Conservation (phyloP, 495 filamentous ascomycete species). For the Penicillium goetzii region DNA sequence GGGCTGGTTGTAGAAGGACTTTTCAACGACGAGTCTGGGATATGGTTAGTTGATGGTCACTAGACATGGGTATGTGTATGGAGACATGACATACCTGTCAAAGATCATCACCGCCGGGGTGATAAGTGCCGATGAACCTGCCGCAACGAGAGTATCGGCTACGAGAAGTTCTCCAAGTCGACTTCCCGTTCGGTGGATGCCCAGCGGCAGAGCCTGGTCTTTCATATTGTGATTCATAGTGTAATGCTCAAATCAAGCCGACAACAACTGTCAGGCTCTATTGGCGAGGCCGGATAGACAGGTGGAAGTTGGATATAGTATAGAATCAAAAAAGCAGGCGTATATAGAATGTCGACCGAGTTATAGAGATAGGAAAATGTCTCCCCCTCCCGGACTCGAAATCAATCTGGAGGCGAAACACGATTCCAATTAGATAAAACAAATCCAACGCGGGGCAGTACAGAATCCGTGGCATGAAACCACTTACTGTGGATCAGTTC, state of each 20-base stretch:
- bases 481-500: constrained; percentile 23
- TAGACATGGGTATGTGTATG: background rate
- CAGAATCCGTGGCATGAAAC: constrained; percentile 13
- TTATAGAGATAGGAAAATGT: constrained; percentile 9
- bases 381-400: constrained; percentile 7
- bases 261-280: constrained; percentile 15
- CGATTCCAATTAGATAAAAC: constrained; percentile 26
- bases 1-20: constrained; percentile 75
- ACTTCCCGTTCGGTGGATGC: constrained; percentile 33
- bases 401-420: constrained; percentile 5
- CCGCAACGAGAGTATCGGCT: constrained; percentile 42
- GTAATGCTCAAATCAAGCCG: constrained; percentile 11
- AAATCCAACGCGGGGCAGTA: constrained; percentile 30
- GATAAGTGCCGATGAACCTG: constrained; percentile 43
- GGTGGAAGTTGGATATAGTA: constrained; percentile 2
- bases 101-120: constrained; percentile 49
- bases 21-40: constrained; percentile 70
- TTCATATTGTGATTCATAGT: constrained; percentile 31
- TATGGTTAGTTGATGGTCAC: background rate
- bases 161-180: constrained; percentile 38
- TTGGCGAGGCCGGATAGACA: background rate
- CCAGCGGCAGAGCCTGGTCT: constrained; percentile 35
- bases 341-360: background rate
- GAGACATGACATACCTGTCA: constrained; percentile 33
- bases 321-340: background rate